Evolutionary conservation across 1,284 basidiomycete genomes (phyloP), one percentile per base, ranked within the genome.

Genomic region (Stereum hirsutum): DNA sequence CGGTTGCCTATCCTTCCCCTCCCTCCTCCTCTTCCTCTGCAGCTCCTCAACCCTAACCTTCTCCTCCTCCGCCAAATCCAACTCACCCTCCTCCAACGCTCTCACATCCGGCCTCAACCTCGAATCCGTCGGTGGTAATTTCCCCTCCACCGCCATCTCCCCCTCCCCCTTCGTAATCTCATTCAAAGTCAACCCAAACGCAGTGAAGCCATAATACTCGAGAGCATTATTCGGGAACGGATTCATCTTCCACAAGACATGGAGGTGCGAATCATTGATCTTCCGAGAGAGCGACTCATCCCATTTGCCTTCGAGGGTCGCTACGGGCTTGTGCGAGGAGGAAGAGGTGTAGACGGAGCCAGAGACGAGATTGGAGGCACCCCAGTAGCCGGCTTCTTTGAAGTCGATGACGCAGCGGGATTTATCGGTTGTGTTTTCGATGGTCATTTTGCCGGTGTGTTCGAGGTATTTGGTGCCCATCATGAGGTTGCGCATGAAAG

Each of bases 401-500:
- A 93, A 93, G 37, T 88, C 82, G 17, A 92, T 59, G 11, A 77
- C 66, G 52, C 85, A 89, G 24, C 69, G 73, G 21, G 65, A 64
- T 10, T 72, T 67, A 14, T 70, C 74, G 17, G 63, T 64, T 2
- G 61, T 66, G 51, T 88, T 88, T 49, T 75, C 73, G 37, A 94
- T 78, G 17, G 69, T 72, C 75, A 89, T 75, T 59, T 81, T 74
- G 49, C 89, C 79, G 47, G 75, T 68, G 59, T 90, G 81, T 60
- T 93, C 90, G 28, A 94, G 72, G 59, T 93, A 94, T 56, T 92
- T 92, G 15, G 85, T 85, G 19, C 90, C 90, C 60, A 89, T 81
- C 76, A 93, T 81, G 45, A 94, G 68, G 61, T 93, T 93, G 48
- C 90, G 70, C 70, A 93, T 81, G 61, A 91, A 93, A 1, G 86